Percentiles rank a stretch among this genome's conserved stretches.
phyloP scores from a whole-genome alignment of 2,329 filamentous ascomycete species.

The Talaromyces sp. region DNA sequence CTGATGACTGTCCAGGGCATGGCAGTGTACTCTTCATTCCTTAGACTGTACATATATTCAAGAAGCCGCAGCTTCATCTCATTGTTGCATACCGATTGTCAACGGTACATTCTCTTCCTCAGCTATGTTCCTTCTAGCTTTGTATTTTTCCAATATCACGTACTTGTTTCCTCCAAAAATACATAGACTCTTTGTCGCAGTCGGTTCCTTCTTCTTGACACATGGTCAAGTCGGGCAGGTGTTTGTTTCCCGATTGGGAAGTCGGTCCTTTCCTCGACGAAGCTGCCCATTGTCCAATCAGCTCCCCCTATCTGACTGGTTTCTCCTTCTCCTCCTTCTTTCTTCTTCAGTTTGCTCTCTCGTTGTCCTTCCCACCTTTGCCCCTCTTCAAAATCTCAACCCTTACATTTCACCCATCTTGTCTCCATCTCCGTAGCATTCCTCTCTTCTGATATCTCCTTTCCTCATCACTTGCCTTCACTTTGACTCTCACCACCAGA shows the following conservation, averaged over 20 bases:
- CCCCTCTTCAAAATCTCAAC: background rate
- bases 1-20: background rate
- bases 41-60: constrained; percentile 1
- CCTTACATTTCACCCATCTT: background rate
- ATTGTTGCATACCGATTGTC: background rate
- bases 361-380: background rate
- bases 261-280: background rate
- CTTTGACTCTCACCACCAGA: background rate
- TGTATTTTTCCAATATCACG: constrained; percentile 2
- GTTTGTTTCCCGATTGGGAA: background rate
- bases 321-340: background rate
- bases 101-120: background rate
- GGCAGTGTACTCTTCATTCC: background rate
- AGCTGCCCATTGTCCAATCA: constrained; percentile 1
- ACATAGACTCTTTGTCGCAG: background rate
- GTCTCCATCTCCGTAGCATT: background rate
- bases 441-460: background rate
- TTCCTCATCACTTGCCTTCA: constrained; percentile 1
- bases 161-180: background rate
- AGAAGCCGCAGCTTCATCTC: constrained; percentile 2
- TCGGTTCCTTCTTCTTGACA: background rate
- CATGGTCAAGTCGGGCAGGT: background rate
- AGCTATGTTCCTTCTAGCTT: background rate
- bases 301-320: background rate
- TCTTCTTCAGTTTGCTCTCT: background rate